Evolutionary conservation across 768 basidiomycete genomes (phyloP).

Genomic region (Roridomyces roridus): DNA sequence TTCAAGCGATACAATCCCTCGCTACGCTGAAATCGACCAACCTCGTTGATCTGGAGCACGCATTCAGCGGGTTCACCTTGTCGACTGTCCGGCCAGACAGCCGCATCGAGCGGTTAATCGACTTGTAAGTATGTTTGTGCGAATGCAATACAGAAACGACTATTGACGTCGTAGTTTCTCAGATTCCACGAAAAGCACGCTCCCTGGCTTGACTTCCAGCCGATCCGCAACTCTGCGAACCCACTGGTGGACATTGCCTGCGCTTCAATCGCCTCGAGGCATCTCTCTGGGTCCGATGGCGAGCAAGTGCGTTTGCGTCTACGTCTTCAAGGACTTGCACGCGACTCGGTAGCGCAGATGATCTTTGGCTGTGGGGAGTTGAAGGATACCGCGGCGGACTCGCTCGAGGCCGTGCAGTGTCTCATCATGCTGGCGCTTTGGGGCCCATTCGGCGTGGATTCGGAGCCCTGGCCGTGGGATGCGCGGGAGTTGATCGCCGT

Average conservation of each 20-base stretch:
- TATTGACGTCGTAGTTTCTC: too few species aligned
- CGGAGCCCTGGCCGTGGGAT: conserved; percentile 1
- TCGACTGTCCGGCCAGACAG: conserved; percentile 7
- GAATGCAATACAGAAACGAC: too few species aligned
- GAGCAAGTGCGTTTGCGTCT: conserved; percentile 7
- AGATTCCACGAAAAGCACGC: conserved; percentile 16
- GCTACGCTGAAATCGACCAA: not conserved
- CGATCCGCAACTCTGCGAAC: conserved; percentile 13
- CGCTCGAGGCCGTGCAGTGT: conserved; percentile 13
- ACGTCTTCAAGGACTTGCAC: conserved; percentile 9
- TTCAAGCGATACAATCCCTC: conserved; percentile 15
- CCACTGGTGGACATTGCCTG: conserved; percentile 20
- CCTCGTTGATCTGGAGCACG: not conserved
- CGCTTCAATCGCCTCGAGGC: conserved; percentile 14
- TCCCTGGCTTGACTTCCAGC: conserved; percentile 23
- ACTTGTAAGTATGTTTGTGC: conserved; percentile 18
- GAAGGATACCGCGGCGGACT: not conserved
- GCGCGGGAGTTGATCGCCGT: not conserved
- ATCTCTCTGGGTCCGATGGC: conserved; percentile 4
- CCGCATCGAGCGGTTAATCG: conserved; percentile 10
- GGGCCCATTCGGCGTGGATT: conserved; percentile 8
- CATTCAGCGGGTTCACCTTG: conserved; percentile 4
- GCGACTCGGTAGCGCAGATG: conserved; percentile 13
- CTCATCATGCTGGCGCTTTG: conserved; percentile 20
- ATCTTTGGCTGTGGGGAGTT: too few species aligned